Percentiles rank a stretch among this genome's conserved stretches.
Conservation (phyloP, 257 asterid genomes). For the Solanum etuberosum region DNA sequence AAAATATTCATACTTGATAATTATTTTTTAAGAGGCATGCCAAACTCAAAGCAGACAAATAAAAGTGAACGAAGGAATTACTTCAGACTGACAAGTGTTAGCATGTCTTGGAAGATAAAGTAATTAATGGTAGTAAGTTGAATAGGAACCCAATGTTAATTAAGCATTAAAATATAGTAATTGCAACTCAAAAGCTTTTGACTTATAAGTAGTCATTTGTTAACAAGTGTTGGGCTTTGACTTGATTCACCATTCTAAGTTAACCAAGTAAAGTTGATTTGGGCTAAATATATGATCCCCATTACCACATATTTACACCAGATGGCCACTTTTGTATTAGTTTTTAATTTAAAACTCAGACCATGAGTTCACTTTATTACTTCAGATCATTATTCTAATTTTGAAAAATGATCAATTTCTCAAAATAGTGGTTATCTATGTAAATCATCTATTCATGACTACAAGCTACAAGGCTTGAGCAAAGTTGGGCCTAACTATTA, state of each 20-base stretch:
- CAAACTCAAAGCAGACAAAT: too few relatives aligned
- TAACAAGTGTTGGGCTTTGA: not conserved
- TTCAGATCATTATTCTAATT: not conserved
- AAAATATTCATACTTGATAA: too few relatives aligned
- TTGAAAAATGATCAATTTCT: not conserved
- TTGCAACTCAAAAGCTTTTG: not conserved
- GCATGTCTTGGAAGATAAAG: not conserved
- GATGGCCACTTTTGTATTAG: not conserved
- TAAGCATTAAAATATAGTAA: not conserved
- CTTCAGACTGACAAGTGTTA: not conserved
- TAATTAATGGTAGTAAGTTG: not conserved
- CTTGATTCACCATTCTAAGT: not conserved
- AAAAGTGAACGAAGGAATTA: too few relatives aligned
- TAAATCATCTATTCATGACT: not conserved
- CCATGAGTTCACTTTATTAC: not conserved
- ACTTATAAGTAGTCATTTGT: not conserved
- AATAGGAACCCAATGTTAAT: not conserved
- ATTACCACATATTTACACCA: not conserved
- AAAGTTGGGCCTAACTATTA: not conserved
- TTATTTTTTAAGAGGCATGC: not conserved
- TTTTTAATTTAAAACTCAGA: not conserved
- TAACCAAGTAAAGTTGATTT: not conserved
- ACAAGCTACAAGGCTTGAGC: not conserved
- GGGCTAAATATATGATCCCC: not conserved
- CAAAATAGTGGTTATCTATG: not conserved